These are phyloP conservation scores for Coprinellus micaceus DNA, from an alignment of 768 basidiomycete genomes.

Conservation along the genomic window DNA sequence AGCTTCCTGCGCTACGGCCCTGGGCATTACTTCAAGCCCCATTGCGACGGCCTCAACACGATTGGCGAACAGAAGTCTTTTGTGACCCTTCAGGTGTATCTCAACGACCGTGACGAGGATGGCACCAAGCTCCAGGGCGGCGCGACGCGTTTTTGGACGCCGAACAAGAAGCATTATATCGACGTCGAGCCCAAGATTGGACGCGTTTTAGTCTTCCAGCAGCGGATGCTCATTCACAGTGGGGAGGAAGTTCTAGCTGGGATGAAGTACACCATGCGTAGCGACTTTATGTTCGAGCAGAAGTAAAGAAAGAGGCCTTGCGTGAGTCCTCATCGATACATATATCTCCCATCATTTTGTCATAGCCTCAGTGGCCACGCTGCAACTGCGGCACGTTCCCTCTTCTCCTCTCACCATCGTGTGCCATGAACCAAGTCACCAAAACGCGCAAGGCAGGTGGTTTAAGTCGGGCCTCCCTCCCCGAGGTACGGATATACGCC, in stretches of 20 bases:
- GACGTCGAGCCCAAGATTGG: conserved; percentile 37
- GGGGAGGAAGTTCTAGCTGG: conserved; percentile 33
- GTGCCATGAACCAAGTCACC: too few relatives aligned
- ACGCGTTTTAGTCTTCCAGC: conserved; percentile 39
- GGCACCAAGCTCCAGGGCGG: conserved; percentile 27
- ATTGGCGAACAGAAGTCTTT: conserved; percentile 33
- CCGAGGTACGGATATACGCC: too few relatives aligned
- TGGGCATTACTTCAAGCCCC: conserved; percentile 38
- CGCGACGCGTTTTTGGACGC: conserved; percentile 38
- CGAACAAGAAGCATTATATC: conserved; percentile 29
- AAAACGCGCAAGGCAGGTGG: too few relatives aligned
- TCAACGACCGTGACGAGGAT: conserved; percentile 29
- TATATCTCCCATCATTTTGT: too few relatives aligned
- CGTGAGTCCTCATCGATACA: too few relatives aligned
- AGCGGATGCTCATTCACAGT: conserved; percentile 36
- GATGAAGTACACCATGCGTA: conserved; percentile 35
- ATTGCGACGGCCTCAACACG: conserved; percentile 36
- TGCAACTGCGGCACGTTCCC: too few relatives aligned
- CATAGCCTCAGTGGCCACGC: too few relatives aligned
- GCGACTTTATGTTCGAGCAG: conserved; percentile 36
- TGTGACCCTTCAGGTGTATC: conserved; percentile 42
- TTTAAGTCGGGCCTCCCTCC: too few relatives aligned
- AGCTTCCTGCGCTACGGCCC: conserved; percentile 43
- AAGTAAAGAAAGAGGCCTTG: too few relatives aligned
- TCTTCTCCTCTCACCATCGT: too few relatives aligned